A percentile compares a stretch with the other conserved stretches of the same genome.
These are phyloP conservation scores for Drosera capensis DNA, from an alignment of 148 eudicot genomes.

Conservation along the genomic window DNA sequence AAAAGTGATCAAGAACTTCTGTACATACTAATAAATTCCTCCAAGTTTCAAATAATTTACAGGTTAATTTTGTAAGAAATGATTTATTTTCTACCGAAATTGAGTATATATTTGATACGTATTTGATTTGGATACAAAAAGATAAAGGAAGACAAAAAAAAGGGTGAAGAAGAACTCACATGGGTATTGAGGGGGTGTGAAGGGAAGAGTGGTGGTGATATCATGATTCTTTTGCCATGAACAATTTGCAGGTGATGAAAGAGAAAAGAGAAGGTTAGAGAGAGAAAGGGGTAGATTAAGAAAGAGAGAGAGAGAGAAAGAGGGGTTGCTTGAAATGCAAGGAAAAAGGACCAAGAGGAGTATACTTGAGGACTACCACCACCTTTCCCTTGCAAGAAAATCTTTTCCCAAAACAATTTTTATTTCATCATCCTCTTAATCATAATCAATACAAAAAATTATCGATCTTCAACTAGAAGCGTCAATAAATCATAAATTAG, in stretches of 20 bases:
- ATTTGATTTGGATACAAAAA: background rate
- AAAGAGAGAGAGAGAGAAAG: constrained; percentile 12
- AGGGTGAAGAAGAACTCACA: constrained; percentile 35
- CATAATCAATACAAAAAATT: too few species aligned
- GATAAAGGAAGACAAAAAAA: constrained; percentile 8
- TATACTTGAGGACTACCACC: constrained; percentile 38
- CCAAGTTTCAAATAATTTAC: background rate
- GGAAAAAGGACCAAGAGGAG: constrained; percentile 41
- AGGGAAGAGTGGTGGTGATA: constrained; percentile 28
- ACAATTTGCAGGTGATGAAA: constrained; percentile 19
- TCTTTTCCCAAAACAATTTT: too few species aligned
- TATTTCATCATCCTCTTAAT: too few species aligned
- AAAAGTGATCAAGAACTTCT: background rate
- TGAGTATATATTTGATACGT: background rate
- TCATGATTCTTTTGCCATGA: constrained; percentile 59
- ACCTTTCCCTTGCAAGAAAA: constrained; percentile 5
- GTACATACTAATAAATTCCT: background rate
- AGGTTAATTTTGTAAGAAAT: background rate
- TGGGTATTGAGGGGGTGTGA: constrained; percentile 51
- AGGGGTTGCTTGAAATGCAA: constrained; percentile 75
- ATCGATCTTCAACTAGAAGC: too few species aligned
- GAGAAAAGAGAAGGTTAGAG: background rate
- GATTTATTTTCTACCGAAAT: background rate
- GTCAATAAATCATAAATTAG: too few species aligned
- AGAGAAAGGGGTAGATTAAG: background rate